Base-by-base conservation (phyloP, 495 filamentous ascomycete species). In the Lasiosphaeria ovina region DNA sequence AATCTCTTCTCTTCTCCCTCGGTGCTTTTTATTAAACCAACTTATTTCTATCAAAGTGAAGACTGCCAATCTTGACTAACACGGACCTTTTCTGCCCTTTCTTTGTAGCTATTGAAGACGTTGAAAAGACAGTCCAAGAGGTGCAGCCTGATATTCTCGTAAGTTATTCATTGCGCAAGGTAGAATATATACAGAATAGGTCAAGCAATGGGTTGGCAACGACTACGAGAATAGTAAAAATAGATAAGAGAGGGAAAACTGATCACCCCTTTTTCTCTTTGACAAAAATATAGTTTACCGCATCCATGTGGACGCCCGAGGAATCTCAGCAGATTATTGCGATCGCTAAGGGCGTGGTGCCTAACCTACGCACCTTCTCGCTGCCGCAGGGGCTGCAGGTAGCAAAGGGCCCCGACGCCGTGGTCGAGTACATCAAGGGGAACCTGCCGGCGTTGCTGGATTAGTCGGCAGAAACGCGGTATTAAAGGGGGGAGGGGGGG, bases 221-320 rank as follows among this genome's bases (percentile, higher is more conserved):
- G 38, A 42, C 38, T 42, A 7, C 12, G 3, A 42, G 38, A 42
- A 42, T 42, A 42, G 8, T 14, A 42, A 42, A 0, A 42, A 42
- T 42, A 42, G 8, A 42, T 42, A 42, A 42, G 38, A 42, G 14
- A 24, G 24, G 24, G 24, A 24, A 24, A 24, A 24, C 24, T 24
- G 24, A 24, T 24, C 2, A 24, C 24, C 24, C 24, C 24, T 24
- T 24, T 24, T 24, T 24, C 2, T 2, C 24, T 24, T 24, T 32
- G 16, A 55, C 58, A 45, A 56, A 60, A 42, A 42, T 54, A 59
- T 61, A 85, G 82, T 87, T 87, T 76, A 83, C 79, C 53, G 86
- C 86, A 14, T 88, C 86, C 36, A 88, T 88, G 85, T 89, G 85
- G 86, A 79, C 84, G 9, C 74, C 76, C 16, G 81, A 85, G 57